These are phyloP conservation scores for Eucalyptus pauciflora DNA, from an alignment of 345 rosid species.

Conservation along the genomic window DNA sequence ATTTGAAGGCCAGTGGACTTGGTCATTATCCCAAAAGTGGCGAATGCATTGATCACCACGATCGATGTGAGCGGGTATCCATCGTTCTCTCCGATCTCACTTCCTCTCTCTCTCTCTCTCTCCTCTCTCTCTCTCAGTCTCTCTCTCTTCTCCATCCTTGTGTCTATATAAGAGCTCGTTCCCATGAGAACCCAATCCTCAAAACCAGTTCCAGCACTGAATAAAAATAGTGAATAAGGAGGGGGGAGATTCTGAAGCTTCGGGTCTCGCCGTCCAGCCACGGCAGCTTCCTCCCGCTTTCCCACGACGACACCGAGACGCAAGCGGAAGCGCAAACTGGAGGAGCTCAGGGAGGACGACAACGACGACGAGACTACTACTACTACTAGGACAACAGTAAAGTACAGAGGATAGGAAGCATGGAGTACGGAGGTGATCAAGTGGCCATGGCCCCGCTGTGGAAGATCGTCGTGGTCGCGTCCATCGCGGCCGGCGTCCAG, in stretches of 20 bases:
- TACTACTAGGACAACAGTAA: background rate
- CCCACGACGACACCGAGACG: background rate
- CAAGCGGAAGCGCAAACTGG: background rate
- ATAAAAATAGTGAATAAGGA: background rate
- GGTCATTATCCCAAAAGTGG: background rate
- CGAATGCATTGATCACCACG: background rate
- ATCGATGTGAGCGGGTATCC: background rate
- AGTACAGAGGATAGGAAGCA: background rate
- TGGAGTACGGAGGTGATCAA: background rate
- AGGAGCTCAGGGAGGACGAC: background rate
- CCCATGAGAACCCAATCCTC: background rate
- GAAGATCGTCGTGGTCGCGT: conserved; percentile 51
- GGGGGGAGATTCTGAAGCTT: background rate
- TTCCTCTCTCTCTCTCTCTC: background rate
- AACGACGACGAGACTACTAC: background rate
- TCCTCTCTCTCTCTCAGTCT: background rate
- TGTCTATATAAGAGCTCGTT: background rate
- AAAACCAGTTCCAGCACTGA: background rate
- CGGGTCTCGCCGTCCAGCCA: background rate
- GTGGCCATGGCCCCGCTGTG: background rate
- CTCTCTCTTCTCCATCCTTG: background rate
- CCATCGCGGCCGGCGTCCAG: conserved; percentile 84
- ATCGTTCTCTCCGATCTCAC: background rate
- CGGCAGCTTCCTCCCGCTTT: background rate
- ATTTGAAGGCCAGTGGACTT: background rate